Base-by-base conservation (phyloP, 1,139 yeast species). In the Pichia sp. region DNA sequence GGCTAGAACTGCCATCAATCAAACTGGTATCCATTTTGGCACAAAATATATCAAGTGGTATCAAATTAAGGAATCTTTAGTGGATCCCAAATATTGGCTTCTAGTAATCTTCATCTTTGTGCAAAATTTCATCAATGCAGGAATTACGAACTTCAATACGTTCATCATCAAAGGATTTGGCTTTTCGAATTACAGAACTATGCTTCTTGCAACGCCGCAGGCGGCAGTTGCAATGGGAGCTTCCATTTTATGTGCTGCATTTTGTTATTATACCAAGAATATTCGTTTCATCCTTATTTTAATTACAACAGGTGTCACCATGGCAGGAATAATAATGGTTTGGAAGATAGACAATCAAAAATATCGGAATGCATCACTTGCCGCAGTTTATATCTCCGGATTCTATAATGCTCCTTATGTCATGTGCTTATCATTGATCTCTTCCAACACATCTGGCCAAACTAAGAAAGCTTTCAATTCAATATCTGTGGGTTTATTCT, bases 401-500 rank as follows among this genome's bases (percentile, higher is more conserved):
- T 39, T 37, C 23, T 37, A 39, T 22, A 39, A 39, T 22, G 42
- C 29, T n/a, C 40, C 40, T 14, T 39, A 30, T 17, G 29, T 26
- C 14, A n/a, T 39, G 20, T 27, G 32, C 29, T 14, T 39, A 5
- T 29, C 40, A 5, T 27, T 37, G 18, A 29, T 31, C 13, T 18
- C 40, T 5, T 39, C 40, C 5, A 39, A 39, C 22, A 37, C 33
- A 2, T 22, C 42, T 4, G 40, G 40, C 14, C 30, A 19, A 14
- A 39, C 40, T 1, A 39, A 39, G 21, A 39, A 37, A 13, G 20
- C 42, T 2, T 39, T 39, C 11, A 33, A 20, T 13, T 39, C 37
- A 3, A 27, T 39, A n/a, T 66, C 71, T 28, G 69, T 80, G 57
- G 63, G 78, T 34, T 77, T 76, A 1, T 80, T 74, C 52, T 75